Evolutionary conservation across 306 rosid species (phyloP).

Genomic region (Calophaca sinica): DNA sequence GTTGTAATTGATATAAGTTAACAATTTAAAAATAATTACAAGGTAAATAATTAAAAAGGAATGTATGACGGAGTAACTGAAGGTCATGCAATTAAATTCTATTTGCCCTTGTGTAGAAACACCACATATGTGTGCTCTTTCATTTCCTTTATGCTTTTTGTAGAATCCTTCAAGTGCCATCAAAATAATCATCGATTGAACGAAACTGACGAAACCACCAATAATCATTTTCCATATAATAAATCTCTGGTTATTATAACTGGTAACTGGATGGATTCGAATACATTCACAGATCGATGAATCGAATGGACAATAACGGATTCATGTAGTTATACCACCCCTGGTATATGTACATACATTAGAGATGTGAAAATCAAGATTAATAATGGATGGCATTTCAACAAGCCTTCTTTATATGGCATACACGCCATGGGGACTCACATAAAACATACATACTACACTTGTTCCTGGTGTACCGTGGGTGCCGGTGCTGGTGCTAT

Average conservation of each 20-base stretch:
- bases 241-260: constrained; percentile 35
- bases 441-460: constrained; percentile 46
- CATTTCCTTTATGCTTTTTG: neutral
- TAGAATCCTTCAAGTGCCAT: neutral
- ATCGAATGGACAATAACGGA: constrained; percentile 35
- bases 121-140: neutral
- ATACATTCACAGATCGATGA: constrained; percentile 43
- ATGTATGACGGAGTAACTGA: too few species aligned
- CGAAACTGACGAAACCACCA: neutral
- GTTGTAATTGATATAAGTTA: too few species aligned
- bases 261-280: constrained; percentile 4
- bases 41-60: neutral
- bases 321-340: constrained; percentile 32
- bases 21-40: neutral
- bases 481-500: constrained; percentile 81
- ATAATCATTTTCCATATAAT: constrained; percentile 31
- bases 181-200: neutral
- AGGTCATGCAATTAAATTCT: too few species aligned
- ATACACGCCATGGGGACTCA: constrained; percentile 29
- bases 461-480: constrained; percentile 65
- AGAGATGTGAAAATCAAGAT: constrained; percentile 45
- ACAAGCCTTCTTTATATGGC: constrained; percentile 47
- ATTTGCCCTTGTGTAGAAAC: neutral
- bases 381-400: constrained; percentile 41
- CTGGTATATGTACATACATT: constrained; percentile 42